phyloP scores from a whole-genome alignment of 345 rosid genomes.

The Aegle marmelos region DNA sequence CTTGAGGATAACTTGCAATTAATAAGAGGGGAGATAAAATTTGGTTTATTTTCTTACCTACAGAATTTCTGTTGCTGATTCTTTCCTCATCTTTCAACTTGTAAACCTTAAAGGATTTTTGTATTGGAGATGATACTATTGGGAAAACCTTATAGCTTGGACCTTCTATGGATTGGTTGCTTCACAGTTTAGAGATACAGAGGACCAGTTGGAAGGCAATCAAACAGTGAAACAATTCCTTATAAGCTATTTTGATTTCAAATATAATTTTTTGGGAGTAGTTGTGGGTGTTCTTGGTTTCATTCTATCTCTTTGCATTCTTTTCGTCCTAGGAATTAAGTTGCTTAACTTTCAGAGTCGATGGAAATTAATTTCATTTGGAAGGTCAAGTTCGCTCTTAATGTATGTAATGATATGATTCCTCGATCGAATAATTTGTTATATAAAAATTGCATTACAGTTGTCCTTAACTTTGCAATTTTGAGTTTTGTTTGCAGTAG shows the following conservation, averaged over 20 bases:
- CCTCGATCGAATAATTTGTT: too few relatives aligned
- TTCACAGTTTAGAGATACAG: slow-evolving; percentile 37
- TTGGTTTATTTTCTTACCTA: too few relatives aligned
- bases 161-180: slow-evolving; percentile 38
- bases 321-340: slow-evolving; percentile 28
- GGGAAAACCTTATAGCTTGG: slow-evolving; percentile 43
- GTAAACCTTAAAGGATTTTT: slow-evolving; percentile 33
- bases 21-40: too few relatives aligned
- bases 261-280: slow-evolving; percentile 33
- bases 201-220: slow-evolving; percentile 1
- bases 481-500: slow-evolving; percentile 26
- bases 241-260: too few relatives aligned
- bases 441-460: too few relatives aligned
- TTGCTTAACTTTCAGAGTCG: slow-evolving; percentile 40
- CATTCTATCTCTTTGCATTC: slow-evolving; percentile 24
- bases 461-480: slow-evolving; percentile 24
- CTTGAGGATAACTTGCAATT: too few relatives aligned
- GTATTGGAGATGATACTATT: slow-evolving; percentile 51
- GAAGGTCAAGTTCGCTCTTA: too few relatives aligned
- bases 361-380: slow-evolving; percentile 1
- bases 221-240: slow-evolving; percentile 21
- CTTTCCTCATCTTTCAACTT: neutral
- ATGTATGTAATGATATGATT: too few relatives aligned
- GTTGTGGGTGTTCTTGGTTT: slow-evolving; percentile 28
- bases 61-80: neutral